Percentiles rank a stretch among this genome's conserved stretches.
Conservation (phyloP, 345 rosid genomes). For the Eutrema yunnanense region DNA sequence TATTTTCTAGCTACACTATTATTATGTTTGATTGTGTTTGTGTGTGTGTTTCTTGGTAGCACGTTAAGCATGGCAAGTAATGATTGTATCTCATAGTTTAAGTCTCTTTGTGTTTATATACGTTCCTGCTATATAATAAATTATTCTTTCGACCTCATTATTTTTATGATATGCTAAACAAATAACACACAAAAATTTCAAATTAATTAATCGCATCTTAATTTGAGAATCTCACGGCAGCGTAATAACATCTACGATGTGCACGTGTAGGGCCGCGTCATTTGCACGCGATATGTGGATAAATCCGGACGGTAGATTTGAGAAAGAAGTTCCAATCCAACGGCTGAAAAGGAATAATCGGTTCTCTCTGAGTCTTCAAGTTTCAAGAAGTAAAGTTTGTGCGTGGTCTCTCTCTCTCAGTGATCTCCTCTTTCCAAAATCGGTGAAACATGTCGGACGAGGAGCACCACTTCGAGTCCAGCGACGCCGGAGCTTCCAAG, state of each 20-base stretch:
- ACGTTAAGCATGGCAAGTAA: background rate
- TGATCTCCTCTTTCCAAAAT: background rate
- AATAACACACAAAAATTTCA: too few species aligned
- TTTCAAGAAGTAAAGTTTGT: too few species aligned
- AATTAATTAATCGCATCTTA: background rate
- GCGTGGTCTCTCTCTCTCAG: background rate
- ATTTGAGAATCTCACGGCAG: background rate
- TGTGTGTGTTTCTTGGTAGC: background rate
- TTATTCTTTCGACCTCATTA: background rate
- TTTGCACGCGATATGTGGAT: background rate
- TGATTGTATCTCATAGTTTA: background rate
- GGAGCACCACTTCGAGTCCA: constrained; percentile 37
- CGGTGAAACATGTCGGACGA: constrained; percentile 34
- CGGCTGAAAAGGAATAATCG: background rate
- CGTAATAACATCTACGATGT: constrained; percentile 1
- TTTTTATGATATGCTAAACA: too few species aligned
- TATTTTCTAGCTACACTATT: background rate
- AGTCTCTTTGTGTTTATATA: background rate
- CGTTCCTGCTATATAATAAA: background rate
- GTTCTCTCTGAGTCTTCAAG: too few species aligned
- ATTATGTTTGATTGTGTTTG: background rate
- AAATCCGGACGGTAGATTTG: constrained; percentile 9
- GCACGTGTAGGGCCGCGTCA: constrained; percentile 10
- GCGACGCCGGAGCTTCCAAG: constrained; percentile 39
- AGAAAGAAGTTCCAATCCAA: background rate